phyloP scores from a whole-genome alignment of 1,284 basidiomycete species.

The Sphaerobolus stellatus region DNA sequence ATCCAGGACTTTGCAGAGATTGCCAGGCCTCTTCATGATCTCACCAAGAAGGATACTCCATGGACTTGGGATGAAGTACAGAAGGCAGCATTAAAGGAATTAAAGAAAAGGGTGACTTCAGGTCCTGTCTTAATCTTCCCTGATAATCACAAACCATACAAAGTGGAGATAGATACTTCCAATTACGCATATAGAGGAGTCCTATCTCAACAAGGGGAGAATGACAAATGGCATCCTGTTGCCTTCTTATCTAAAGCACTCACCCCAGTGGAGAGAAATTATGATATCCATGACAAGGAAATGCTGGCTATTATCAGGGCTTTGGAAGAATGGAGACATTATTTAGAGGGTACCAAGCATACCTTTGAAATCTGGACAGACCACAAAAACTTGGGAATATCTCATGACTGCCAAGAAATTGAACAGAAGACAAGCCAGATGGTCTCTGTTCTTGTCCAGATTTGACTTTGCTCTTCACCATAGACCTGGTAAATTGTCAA shows the following conservation, averaged over 20 bases:
- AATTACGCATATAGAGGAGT: not conserved
- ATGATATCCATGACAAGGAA: not conserved
- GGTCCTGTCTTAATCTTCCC: not conserved
- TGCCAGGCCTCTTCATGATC: constrained; percentile 24
- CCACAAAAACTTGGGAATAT: constrained; percentile 43
- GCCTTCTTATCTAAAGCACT: not conserved
- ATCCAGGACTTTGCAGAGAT: constrained; percentile 31
- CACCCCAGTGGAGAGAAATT: not conserved
- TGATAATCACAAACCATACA: not conserved
- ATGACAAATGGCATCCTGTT: not conserved
- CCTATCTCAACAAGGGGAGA: not conserved
- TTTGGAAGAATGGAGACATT: constrained; percentile 40
- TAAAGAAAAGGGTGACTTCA: not conserved
- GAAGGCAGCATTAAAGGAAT: not conserved
- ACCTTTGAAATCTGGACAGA: constrained; percentile 36
- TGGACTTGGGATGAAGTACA: constrained; percentile 28
- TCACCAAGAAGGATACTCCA: constrained; percentile 14
- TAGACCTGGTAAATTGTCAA: too few species aligned
- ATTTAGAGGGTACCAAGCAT: constrained; percentile 28
- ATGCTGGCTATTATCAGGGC: not conserved
- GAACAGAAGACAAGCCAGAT: constrained; percentile 29
- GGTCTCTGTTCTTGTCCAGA: constrained; percentile 21
- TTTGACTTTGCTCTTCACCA: constrained; percentile 24
- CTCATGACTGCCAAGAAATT: too few species aligned
- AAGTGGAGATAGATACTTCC: not conserved